Conservation (phyloP, 306 rosid species). For the Benincasa hispida region DNA sequence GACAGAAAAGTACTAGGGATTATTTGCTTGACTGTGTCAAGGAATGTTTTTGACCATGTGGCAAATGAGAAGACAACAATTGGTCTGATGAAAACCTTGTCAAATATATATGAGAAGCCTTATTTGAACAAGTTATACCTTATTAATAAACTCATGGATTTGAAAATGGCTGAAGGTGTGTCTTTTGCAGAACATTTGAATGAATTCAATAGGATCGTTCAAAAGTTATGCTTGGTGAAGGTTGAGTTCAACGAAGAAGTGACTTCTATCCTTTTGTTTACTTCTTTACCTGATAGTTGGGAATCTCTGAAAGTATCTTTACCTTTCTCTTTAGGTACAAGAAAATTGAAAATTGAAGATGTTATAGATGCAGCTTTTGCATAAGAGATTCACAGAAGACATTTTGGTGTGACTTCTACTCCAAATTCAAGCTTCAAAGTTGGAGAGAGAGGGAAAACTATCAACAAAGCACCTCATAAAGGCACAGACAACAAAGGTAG, state of each 20-base stretch:
- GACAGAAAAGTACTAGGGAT: background rate
- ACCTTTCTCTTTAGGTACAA: background rate
- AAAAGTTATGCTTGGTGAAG: background rate
- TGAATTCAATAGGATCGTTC: background rate
- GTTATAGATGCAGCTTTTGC: background rate
- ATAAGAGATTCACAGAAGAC: background rate
- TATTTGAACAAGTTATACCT: background rate
- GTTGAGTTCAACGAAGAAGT: background rate
- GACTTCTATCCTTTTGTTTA: background rate
- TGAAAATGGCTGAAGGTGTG: background rate
- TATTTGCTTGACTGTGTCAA: background rate
- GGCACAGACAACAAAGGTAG: background rate
- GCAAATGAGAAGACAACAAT: background rate
- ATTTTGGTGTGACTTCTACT: background rate
- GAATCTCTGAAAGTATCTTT: background rate
- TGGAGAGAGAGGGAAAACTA: background rate
- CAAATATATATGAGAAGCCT: background rate
- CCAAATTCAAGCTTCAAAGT: background rate
- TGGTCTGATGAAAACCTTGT: background rate
- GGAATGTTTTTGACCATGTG: background rate
- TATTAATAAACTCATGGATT: background rate
- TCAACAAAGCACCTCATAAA: background rate
- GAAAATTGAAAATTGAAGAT: background rate
- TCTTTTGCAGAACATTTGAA: background rate
- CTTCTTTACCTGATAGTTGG: background rate